Evolutionary conservation across 2,329 filamentous ascomycete species (phyloP).

Genomic region (Zymoseptoria brevis): DNA sequence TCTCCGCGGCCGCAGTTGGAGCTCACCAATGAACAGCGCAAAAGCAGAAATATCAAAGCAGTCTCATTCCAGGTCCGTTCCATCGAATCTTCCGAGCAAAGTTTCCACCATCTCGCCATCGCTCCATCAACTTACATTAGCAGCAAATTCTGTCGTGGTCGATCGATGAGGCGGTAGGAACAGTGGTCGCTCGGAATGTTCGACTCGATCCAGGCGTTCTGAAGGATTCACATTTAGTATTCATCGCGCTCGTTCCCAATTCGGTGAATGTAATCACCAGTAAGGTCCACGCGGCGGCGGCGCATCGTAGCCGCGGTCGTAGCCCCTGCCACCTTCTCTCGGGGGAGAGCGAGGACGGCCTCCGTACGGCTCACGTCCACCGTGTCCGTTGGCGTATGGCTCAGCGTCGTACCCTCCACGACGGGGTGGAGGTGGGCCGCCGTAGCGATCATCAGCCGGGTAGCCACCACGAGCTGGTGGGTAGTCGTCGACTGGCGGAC

Average conservation of each 20-base stretch:
- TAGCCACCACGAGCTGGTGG: slow-evolving; percentile 46
- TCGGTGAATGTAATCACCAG: slow-evolving; percentile 23
- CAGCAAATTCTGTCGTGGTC: not conserved
- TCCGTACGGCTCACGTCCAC: slow-evolving; percentile 43
- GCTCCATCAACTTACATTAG: not conserved
- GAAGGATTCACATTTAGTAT: slow-evolving; percentile 11
- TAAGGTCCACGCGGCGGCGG: slow-evolving; percentile 15
- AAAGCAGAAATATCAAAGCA: not conserved
- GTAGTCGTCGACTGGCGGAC: slow-evolving; percentile 68
- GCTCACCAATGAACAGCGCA: not conserved
- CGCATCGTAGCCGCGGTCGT: slow-evolving; percentile 22
- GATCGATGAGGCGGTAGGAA: not conserved
- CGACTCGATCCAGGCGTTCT: not conserved
- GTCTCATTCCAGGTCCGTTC: not conserved
- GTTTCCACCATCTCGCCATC: not conserved
- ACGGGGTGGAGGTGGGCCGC: slow-evolving; percentile 44
- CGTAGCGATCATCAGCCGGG: slow-evolving; percentile 69
- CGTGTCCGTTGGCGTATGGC: slow-evolving; percentile 51
- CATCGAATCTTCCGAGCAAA: not conserved
- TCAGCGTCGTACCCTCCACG: slow-evolving; percentile 50
- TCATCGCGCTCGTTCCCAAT: slow-evolving; percentile 7
- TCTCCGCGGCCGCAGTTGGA: not conserved
- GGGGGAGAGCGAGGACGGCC: slow-evolving; percentile 32
- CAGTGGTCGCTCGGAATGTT: not conserved
- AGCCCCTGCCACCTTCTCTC: slow-evolving; percentile 31